Evolutionary conservation across 345 rosid genomes (phyloP).

Genomic region (Arabidopsis thaliana): DNA sequence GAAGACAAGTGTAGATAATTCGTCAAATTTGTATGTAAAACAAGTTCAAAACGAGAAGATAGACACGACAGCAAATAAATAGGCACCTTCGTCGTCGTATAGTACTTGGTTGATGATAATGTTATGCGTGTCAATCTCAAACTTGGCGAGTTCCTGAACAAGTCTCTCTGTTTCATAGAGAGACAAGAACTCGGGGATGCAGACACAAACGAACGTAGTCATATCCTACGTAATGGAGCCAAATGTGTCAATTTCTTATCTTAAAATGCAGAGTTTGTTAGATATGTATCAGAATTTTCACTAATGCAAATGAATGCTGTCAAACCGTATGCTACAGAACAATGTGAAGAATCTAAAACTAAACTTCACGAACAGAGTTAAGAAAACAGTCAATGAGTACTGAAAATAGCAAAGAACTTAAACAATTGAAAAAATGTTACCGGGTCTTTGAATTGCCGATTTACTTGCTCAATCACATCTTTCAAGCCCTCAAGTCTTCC

Average conservation of each 20-base stretch:
- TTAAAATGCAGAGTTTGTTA: slow-evolving; percentile 15
- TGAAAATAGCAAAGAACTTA: neutral
- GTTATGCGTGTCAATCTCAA: slow-evolving; percentile 96
- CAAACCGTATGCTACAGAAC: neutral
- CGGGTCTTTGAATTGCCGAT: slow-evolving; percentile 94
- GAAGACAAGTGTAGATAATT: slow-evolving; percentile 15
- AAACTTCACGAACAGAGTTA: neutral
- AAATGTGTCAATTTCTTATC: slow-evolving; percentile 8
- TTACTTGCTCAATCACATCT: slow-evolving; percentile 96
- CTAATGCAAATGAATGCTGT: neutral
- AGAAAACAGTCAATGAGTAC: neutral
- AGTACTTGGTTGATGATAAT: slow-evolving; percentile 97
- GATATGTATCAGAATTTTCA: slow-evolving; percentile 12
- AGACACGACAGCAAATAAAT: neutral
- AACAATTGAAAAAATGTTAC: slow-evolving; percentile 48
- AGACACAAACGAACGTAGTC: slow-evolving; percentile 95
- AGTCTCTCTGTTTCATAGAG: slow-evolving; percentile 97
- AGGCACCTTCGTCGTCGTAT: slow-evolving; percentile 82
- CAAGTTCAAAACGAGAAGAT: slow-evolving; percentile 25
- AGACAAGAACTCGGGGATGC: slow-evolving; percentile 99
- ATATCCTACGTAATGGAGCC: slow-evolving; percentile 62
- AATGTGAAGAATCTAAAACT: slow-evolving; percentile 7
- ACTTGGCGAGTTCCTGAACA: slow-evolving; percentile 98
- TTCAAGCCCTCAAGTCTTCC: slow-evolving; percentile 99
- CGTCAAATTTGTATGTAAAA: neutral